phyloP scores from a whole-genome alignment of 2,329 filamentous ascomycete species.

The Colletotrichum sp. region DNA sequence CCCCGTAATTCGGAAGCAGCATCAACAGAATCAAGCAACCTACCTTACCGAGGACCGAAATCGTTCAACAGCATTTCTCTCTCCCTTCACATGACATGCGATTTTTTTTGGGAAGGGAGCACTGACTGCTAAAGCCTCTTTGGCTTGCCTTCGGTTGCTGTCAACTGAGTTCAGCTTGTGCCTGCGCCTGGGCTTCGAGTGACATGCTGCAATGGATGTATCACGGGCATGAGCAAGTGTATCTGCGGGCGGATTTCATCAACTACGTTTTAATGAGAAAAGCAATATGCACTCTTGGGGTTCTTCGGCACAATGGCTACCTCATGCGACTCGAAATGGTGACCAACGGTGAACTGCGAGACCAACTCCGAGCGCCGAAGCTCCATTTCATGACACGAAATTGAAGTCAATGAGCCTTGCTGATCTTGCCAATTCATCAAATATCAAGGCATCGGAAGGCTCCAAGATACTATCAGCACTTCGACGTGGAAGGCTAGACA shows the following conservation, averaged over 20 bases:
- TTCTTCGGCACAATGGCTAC: rapidly evolving
- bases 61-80: background rate
- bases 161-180: too few relatives aligned
- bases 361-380: background rate
- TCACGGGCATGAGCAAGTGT: rapidly evolving
- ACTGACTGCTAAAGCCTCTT: background rate
- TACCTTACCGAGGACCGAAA: background rate
- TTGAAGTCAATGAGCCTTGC: background rate
- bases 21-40: background rate
- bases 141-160: background rate
- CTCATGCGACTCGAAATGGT: background rate
- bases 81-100: too few relatives aligned
- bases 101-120: too few relatives aligned
- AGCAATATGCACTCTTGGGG: rapidly evolving
- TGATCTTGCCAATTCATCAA: background rate
- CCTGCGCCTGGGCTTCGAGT: too few relatives aligned
- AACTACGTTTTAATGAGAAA: too few relatives aligned
- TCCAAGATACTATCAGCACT: background rate
- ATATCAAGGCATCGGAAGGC: rapidly evolving
- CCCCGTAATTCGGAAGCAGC: background rate
- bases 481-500: rapidly evolving
- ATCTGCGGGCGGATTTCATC: rapidly evolving
- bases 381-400: background rate
- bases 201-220: too few relatives aligned
- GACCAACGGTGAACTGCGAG: background rate